These are phyloP conservation scores for Onygenales sp. DNA, from an alignment of 2,329 filamentous ascomycete species.

Conservation along the genomic window DNA sequence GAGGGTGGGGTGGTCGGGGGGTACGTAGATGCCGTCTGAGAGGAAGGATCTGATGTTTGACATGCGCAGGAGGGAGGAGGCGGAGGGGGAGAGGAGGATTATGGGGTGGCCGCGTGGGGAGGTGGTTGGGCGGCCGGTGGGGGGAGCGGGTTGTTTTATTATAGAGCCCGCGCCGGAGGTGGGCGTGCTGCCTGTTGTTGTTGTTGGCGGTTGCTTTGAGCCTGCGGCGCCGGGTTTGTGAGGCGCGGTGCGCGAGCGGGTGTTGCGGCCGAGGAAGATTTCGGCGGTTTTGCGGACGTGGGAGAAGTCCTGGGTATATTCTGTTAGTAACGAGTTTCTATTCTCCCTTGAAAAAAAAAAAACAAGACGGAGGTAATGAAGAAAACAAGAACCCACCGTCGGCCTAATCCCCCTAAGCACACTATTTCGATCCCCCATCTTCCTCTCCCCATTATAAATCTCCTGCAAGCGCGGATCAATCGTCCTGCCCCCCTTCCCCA, in stretches of 20 bases:
- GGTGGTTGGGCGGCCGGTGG: slow-evolving; percentile 33
- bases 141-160: slow-evolving; percentile 27
- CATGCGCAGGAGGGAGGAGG: slow-evolving; percentile 88
- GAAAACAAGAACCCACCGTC: slow-evolving; percentile 49
- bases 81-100: slow-evolving; percentile 91
- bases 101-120: slow-evolving; percentile 68
- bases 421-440: slow-evolving; percentile 86
- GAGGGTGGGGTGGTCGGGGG: slow-evolving; percentile 55
- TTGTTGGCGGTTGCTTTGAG: no score
- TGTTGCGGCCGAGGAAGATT: slow-evolving; percentile 56
- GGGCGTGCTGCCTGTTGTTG: slow-evolving; percentile 23
- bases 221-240: slow-evolving; percentile 21
- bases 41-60: slow-evolving; percentile 94
- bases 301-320: slow-evolving; percentile 67
- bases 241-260: slow-evolving; percentile 28
- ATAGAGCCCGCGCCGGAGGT: slow-evolving; percentile 29
- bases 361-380: background rate
- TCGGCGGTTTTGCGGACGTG: slow-evolving; percentile 79
- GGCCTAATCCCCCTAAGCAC: slow-evolving; percentile 79
- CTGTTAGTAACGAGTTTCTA: background rate
- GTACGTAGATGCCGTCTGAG: slow-evolving; percentile 70
- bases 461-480: slow-evolving; percentile 75
- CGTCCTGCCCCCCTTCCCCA: slow-evolving; percentile 35
- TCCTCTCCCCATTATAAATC: slow-evolving; percentile 85
- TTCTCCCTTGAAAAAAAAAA: slow-evolving; percentile 5